Evolutionary conservation across 2,329 filamentous ascomycete species (phyloP), one percentile per base, ranked within the genome.

Genomic region (Ceratocystis ficicola): DNA sequence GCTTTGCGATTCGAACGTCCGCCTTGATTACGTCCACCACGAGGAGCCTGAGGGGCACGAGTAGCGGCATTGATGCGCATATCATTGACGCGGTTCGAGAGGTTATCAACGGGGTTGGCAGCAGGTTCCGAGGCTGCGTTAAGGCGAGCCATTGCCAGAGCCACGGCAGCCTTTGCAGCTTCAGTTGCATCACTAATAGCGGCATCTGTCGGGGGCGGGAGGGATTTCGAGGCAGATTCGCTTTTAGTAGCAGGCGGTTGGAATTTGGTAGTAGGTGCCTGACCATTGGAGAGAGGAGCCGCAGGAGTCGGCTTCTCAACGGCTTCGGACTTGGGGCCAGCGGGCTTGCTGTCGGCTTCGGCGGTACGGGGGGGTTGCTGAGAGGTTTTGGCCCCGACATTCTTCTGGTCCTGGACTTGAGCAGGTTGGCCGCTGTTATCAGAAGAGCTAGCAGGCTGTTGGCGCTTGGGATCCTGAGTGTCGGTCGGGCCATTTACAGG

Each of bases 91-190:
- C 87, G 87, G 72, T 83, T 86, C 0, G 86, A 84, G 67, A 92
- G 73, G 69, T 90, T 90, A 69, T 91, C 88, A 72, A 89, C 79
- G 1, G 79, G 77, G 20, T 77, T 81, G 36, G 75, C 76, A 44
- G 76, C 78, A 22, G 73, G 70, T 48, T 75, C 74, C 62, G 67
- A 71, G 25, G 70, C 69, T 12, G 71, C 71, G 36, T 75, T 75
- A 2, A 92, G 79, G 72, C 89, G 87, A 1, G 88, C 86, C 86
- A 91, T 90, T 1, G 89, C 89, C 50, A 87, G 83, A 64, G 88
- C 87, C n/a, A 90, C 88, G 7, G 88, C 88, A 36, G 87, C 88
- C 70, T 85, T 86, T 1, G 88, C 88, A 48, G 86, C 84, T 72
- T 87, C 84, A 0, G 88, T 91, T 1, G 88, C 87, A 75, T 88